Evolutionary conservation across 768 basidiomycete species (phyloP).

Genomic region (Boletus pseudopeckii): DNA sequence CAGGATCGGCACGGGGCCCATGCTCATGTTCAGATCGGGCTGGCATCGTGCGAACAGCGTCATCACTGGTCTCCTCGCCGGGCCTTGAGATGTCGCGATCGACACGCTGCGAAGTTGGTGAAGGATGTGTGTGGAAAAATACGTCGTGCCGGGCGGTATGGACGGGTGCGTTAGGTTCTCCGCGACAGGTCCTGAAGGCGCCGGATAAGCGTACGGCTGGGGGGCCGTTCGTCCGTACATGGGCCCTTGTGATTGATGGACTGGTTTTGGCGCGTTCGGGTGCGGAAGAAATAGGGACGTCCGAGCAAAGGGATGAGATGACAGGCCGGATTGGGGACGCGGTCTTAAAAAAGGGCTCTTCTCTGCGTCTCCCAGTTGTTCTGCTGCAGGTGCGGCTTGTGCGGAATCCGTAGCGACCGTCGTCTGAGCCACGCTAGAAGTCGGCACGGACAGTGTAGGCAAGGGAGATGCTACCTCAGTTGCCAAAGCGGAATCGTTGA

Average conservation of each 20-base stretch:
- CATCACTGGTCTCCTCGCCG: constrained; percentile 13
- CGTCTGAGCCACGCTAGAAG: constrained; percentile 8
- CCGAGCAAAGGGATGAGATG: constrained; percentile 30
- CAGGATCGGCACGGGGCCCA: constrained; percentile 58
- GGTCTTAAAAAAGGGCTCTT: constrained; percentile 25
- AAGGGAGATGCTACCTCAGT: constrained; percentile 11
- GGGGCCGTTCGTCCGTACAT: constrained; percentile 49
- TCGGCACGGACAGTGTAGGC: constrained; percentile 5
- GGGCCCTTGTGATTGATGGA: constrained; percentile 39
- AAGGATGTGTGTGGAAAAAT: constrained; percentile 26
- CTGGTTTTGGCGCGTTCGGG: constrained; percentile 49
- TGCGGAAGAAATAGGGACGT: constrained; percentile 51
- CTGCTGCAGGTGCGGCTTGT: constrained; percentile 1
- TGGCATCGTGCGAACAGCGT: constrained; percentile 64
- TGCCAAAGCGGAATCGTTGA: constrained; percentile 4
- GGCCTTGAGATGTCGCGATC: constrained; percentile 20
- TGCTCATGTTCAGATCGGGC: constrained; percentile 45
- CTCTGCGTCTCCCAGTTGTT: constrained; percentile 6
- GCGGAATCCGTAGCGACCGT: constrained; percentile 17
- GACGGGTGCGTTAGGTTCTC: not conserved
- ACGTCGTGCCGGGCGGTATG: constrained; percentile 26
- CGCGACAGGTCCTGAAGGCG: constrained; percentile 5
- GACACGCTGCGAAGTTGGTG: constrained; percentile 25
- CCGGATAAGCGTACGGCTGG: constrained; percentile 17
- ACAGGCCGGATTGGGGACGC: constrained; percentile 19